Evolutionary conservation across 2,329 filamentous ascomycete genomes (phyloP).

Genomic region (Penicillium vulpinum): DNA sequence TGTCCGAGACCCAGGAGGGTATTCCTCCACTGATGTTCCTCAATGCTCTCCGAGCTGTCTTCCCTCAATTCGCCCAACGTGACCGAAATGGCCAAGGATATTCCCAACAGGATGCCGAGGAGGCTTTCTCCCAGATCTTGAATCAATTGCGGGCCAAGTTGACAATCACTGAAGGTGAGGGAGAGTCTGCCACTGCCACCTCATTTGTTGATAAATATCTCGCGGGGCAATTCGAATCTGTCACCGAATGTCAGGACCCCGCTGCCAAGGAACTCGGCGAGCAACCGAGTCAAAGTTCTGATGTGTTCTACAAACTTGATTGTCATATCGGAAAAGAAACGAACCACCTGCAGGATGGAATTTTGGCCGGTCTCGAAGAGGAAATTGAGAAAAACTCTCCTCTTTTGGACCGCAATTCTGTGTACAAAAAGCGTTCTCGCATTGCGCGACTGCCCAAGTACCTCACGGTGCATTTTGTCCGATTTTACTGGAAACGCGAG

Average conservation of each 20-base stretch:
- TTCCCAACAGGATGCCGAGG: slow-evolving; percentile 98
- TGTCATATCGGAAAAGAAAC: slow-evolving; percentile 88
- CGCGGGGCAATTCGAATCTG: slow-evolving; percentile 75
- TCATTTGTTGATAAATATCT: slow-evolving; percentile 92
- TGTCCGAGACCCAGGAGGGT: slow-evolving; percentile 86
- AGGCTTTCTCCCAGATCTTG: slow-evolving; percentile 96
- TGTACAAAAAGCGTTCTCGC: slow-evolving; percentile 87
- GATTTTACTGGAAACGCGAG: slow-evolving; percentile 96
- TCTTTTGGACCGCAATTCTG: slow-evolving; percentile 71
- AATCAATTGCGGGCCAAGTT: slow-evolving; percentile 78
- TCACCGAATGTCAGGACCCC: slow-evolving; percentile 80
- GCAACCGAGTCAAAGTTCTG: slow-evolving; percentile 64
- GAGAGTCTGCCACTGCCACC: slow-evolving; percentile 50
- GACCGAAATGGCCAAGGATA: slow-evolving; percentile 79
- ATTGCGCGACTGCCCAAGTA: slow-evolving; percentile 92
- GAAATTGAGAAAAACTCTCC: slow-evolving; percentile 88
- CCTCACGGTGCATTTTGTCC: slow-evolving; percentile 93
- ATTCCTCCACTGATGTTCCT: slow-evolving; percentile 82
- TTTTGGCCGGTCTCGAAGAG: slow-evolving; percentile 77
- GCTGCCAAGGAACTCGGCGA: slow-evolving; percentile 74
- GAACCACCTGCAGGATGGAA: slow-evolving; percentile 88
- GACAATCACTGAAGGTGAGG: slow-evolving; percentile 57
- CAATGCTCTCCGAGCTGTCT: slow-evolving; percentile 72
- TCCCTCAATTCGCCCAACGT: slow-evolving; percentile 90
- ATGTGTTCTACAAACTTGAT: slow-evolving; percentile 87